phyloP scores from a whole-genome alignment of 257 asterid genomes.

The Solanum infundibuliforme region DNA sequence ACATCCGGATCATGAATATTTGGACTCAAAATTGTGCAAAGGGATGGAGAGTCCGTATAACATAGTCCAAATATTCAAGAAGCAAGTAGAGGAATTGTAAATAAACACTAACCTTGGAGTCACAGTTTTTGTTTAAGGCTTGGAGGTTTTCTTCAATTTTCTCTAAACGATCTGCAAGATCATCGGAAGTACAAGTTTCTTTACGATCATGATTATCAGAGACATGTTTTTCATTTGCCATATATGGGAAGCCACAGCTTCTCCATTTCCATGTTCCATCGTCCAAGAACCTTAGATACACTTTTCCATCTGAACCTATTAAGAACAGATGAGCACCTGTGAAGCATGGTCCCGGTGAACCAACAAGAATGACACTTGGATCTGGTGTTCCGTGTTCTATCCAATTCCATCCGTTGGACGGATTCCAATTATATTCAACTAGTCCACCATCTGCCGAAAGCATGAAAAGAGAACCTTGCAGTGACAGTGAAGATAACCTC shows the following conservation, averaged over 20 bases:
- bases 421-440: conserved; percentile 64
- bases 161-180: conserved; percentile 14
- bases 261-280: conserved; percentile 72
- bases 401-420: conserved; percentile 73
- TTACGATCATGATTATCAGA: conserved; percentile 1
- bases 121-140: conserved; percentile 26
- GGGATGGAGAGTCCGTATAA: neutral
- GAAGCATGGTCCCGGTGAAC: conserved; percentile 91
- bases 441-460: conserved; percentile 58
- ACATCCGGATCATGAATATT: neutral
- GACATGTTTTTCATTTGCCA: neutral
- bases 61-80: neutral
- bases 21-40: neutral
- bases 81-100: neutral
- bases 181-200: conserved; percentile 19
- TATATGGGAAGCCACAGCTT: conserved; percentile 44
- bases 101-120: conserved; percentile 44
- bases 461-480: conserved; percentile 74
- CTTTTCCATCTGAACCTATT: conserved; percentile 68
- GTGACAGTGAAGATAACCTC: conserved; percentile 29
- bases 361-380: conserved; percentile 41
- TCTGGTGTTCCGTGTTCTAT: conserved; percentile 74
- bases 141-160: conserved; percentile 17
- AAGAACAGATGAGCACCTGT: conserved; percentile 41
- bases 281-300: conserved; percentile 53